A percentile compares a stretch with the other conserved stretches of the same genome.
phyloP scores from a whole-genome alignment of 1,284 basidiomycete genomes.

The Rhizopogon parksii region DNA sequence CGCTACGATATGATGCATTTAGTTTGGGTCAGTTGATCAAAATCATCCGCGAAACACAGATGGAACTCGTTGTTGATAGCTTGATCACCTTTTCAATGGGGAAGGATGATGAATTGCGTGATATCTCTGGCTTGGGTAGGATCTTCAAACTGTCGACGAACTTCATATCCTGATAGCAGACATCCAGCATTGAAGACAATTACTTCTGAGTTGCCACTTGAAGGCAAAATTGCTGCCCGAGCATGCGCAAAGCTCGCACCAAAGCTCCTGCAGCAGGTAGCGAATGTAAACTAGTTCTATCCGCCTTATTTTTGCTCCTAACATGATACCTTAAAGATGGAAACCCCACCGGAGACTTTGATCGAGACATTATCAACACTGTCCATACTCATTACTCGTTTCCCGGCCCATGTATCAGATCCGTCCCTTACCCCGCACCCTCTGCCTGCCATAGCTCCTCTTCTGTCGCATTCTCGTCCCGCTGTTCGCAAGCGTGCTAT shows the following conservation, averaged over 20 bases:
- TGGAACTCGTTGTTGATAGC: constrained; percentile 82
- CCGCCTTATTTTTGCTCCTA: constrained; percentile 6
- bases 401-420: constrained; percentile 65
- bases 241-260: constrained; percentile 84
- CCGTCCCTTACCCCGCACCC: constrained; percentile 51
- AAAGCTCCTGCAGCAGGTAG: constrained; percentile 73
- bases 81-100: constrained; percentile 80
- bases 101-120: constrained; percentile 84
- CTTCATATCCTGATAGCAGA: neutral
- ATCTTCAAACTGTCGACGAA: constrained; percentile 5
- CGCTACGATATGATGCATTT: constrained; percentile 7
- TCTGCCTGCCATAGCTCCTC: constrained; percentile 65
- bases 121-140: constrained; percentile 89
- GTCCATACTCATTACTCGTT: constrained; percentile 84
- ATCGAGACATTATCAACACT: constrained; percentile 89
- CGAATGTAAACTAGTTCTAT: constrained; percentile 48
- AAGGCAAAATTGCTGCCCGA: constrained; percentile 70
- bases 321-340: constrained; percentile 35
- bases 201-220: constrained; percentile 79
- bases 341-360: constrained; percentile 75
- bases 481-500: constrained; percentile 90
- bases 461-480: constrained; percentile 70
- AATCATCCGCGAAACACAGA: constrained; percentile 75
- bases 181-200: constrained; percentile 85
- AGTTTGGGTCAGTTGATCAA: constrained; percentile 85